Percentiles rank a stretch among this genome's conserved stretches.
Evolutionary conservation across 2,329 filamentous ascomycete genomes (phyloP).

Genomic region (Xylariaceae sp.): DNA sequence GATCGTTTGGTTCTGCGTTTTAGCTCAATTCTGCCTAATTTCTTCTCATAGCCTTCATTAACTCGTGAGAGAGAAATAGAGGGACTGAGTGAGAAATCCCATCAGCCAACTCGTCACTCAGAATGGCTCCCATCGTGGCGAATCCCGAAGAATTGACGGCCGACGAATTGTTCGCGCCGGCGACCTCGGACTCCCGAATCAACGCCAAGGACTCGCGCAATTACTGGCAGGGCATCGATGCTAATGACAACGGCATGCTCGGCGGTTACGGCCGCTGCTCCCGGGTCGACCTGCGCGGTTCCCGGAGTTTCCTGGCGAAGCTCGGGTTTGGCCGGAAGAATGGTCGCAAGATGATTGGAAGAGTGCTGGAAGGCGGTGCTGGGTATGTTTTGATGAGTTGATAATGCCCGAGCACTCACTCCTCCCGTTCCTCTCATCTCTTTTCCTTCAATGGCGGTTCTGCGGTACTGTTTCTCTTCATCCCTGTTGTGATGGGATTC

Average conservation of each 20-base stretch:
- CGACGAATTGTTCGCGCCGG: neutral
- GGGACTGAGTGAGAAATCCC: too few relatives aligned
- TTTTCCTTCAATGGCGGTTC: neutral
- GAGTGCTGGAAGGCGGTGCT: constrained; percentile 38
- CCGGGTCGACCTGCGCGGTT: constrained; percentile 65
- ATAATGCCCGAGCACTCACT: too few relatives aligned
- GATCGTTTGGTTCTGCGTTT: too few relatives aligned
- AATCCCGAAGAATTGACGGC: neutral
- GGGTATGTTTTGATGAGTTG: constrained; percentile 32
- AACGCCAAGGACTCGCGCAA: constrained; percentile 32
- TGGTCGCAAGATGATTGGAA: constrained; percentile 28
- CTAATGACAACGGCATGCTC: constrained; percentile 66
- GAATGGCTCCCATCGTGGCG: too few relatives aligned
- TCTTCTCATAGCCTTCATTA: too few relatives aligned
- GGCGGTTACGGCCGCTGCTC: constrained; percentile 64
- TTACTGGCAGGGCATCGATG: constrained; percentile 45
- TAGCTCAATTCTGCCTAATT: too few relatives aligned
- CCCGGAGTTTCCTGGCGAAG: constrained; percentile 65
- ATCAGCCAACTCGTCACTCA: too few relatives aligned
- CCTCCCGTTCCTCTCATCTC: neutral
- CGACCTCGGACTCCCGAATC: constrained; percentile 22
- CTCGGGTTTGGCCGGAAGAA: constrained; percentile 44
- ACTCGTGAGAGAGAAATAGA: neutral
- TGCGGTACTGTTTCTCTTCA: neutral
- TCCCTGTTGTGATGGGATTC: neutral